Conservation (phyloP, 306 rosid genomes). For the Dicorynia guianensis region DNA sequence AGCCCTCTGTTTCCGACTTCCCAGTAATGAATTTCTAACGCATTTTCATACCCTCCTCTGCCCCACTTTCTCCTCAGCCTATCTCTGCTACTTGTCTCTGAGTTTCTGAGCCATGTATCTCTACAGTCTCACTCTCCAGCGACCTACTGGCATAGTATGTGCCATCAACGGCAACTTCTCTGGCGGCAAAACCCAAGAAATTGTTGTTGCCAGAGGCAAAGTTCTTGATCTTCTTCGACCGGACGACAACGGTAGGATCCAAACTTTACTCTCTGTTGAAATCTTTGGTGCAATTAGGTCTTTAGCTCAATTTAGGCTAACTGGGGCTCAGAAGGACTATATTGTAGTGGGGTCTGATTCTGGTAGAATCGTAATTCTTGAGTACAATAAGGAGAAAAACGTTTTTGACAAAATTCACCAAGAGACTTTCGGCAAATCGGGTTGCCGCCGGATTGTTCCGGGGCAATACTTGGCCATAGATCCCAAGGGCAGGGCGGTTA, state of each 20-base stretch:
- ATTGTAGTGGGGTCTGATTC: constrained; percentile 92
- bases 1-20: not conserved
- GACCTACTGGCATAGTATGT: constrained; percentile 87
- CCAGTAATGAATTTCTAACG: not conserved
- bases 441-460: constrained; percentile 89
- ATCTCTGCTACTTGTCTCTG: not conserved
- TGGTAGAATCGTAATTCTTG: constrained; percentile 89
- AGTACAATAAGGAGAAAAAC: constrained; percentile 84
- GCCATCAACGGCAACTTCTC: constrained; percentile 98
- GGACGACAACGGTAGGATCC: constrained; percentile 90
- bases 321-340: constrained; percentile 88
- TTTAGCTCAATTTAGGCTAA: constrained; percentile 84
- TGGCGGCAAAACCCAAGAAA: constrained; percentile 91
- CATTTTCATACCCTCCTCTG: not conserved
- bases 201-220: constrained; percentile 91
- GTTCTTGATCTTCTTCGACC: constrained; percentile 96
- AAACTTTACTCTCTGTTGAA: constrained; percentile 94
- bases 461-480: constrained; percentile 91
- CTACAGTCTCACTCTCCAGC: constrained; percentile 89
- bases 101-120: constrained; percentile 70
- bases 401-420: constrained; percentile 91
- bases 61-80: constrained; percentile 4
- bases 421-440: constrained; percentile 94
- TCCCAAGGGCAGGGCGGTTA: constrained; percentile 95
- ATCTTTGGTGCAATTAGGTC: constrained; percentile 86